Conservation (phyloP, 2,329 filamentous ascomycete species). For the Anthostomella pinea region DNA sequence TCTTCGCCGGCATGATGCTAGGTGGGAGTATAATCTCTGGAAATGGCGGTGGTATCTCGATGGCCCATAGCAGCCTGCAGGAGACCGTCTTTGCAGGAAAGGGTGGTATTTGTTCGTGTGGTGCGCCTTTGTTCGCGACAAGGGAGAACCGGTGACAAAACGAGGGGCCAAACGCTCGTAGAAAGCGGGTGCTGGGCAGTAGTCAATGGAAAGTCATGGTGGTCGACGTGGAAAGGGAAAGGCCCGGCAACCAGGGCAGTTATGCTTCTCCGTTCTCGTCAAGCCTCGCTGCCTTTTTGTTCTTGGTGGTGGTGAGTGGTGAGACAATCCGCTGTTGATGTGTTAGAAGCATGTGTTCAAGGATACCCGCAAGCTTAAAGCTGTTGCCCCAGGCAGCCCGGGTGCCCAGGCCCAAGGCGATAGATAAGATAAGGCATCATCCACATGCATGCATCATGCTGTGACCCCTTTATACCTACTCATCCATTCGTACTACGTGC, state of each 20-base stretch:
- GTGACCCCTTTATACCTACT: too few species aligned
- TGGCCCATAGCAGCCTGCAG: conserved; percentile 25
- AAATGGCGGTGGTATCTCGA: conserved; percentile 7
- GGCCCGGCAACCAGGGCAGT: conserved; percentile 20
- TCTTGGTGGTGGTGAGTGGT: too few species aligned
- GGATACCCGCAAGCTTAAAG: too few species aligned
- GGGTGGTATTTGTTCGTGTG: conserved; percentile 22
- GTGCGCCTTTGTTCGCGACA: conserved; percentile 24
- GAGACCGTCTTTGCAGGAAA: conserved; percentile 11
- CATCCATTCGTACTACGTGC: too few species aligned
- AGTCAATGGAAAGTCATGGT: conserved; percentile 31
- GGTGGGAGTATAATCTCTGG: conserved; percentile 12
- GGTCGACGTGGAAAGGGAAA: conserved; percentile 10
- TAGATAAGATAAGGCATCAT: too few species aligned
- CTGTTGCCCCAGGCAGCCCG: too few species aligned
- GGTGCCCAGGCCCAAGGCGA: too few species aligned
- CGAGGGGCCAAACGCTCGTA: conserved; percentile 14
- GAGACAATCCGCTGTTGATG: too few species aligned
- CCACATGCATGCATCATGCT: too few species aligned
- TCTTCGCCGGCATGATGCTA: conserved; percentile 25
- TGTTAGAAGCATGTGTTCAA: too few species aligned
- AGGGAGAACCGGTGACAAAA: conserved; percentile 9
- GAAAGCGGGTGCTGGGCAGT: conserved; percentile 15
- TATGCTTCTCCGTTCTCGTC: conserved; percentile 30
- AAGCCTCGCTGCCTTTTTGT: too few species aligned